Evolutionary conservation across 208 protist genomes (phyloP).

Genomic region (Jaenimonas drosophilae): DNA sequence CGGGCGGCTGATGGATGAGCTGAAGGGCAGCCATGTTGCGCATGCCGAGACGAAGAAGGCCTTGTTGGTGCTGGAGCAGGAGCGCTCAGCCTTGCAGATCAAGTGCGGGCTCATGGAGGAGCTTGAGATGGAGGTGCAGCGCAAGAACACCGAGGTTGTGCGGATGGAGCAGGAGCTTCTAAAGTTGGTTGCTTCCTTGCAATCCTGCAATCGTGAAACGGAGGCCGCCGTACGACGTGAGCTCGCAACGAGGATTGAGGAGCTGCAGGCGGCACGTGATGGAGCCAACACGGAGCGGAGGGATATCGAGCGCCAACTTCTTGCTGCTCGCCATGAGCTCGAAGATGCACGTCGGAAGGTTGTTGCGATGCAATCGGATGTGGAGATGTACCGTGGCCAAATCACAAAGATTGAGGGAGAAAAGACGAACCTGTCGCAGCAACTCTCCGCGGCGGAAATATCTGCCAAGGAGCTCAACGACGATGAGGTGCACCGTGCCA

Average conservation of each 20-base stretch:
- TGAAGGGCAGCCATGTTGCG: constrained; percentile 24
- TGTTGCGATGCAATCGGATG: constrained; percentile 26
- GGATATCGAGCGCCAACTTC: constrained; percentile 37
- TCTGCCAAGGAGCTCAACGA: constrained; percentile 41
- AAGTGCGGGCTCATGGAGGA: constrained; percentile 31
- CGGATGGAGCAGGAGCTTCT: constrained; percentile 60
- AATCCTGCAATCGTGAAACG: constrained; percentile 69
- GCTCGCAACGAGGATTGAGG: constrained; percentile 42
- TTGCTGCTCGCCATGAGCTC: constrained; percentile 34
- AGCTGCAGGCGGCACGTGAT: constrained; percentile 66
- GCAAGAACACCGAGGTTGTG: constrained; percentile 43
- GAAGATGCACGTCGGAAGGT: constrained; percentile 31
- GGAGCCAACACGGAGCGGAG: constrained; percentile 45
- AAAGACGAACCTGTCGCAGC: constrained; percentile 14
- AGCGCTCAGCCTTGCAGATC: constrained; percentile 38
- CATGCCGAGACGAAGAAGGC: constrained; percentile 36
- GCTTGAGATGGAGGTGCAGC: constrained; percentile 41
- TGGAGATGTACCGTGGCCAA: constrained; percentile 32
- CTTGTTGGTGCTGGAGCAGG: constrained; percentile 55
- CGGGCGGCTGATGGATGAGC: constrained; percentile 50
- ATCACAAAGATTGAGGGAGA: constrained; percentile 47
- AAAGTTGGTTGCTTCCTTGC: constrained; percentile 40
- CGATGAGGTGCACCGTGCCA: constrained; percentile 49
- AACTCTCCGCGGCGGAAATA: constrained; percentile 24
- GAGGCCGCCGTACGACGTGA: constrained; percentile 69